Percentiles rank a stretch among this genome's conserved stretches.
Evolutionary conservation across 2,329 filamentous ascomycete genomes (phyloP).

Genomic region (Pseudocercospora eumusae): DNA sequence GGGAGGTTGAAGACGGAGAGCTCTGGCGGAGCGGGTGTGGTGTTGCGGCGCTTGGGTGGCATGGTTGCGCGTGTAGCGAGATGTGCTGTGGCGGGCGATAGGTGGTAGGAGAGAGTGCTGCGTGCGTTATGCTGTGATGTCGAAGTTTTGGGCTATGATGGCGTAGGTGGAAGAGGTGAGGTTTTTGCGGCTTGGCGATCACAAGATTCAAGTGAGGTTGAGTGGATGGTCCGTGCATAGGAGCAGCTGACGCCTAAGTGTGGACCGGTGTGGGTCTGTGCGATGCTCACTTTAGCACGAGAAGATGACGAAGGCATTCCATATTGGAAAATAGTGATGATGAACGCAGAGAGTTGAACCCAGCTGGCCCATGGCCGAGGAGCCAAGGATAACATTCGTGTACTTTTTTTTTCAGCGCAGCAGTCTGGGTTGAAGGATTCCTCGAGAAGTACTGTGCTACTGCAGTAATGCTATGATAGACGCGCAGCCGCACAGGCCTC

Average conservation of each 20-base stretch:
- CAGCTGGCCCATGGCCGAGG: too few relatives aligned
- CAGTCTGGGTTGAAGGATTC: too few relatives aligned
- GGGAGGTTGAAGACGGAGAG: slow-evolving; percentile 3
- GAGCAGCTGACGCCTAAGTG: neutral
- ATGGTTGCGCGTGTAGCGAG: neutral
- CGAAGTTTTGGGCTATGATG: neutral
- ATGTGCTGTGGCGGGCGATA: neutral
- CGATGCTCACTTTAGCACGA: neutral
- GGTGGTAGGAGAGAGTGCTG: too few relatives aligned
- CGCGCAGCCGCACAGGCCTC: too few relatives aligned
- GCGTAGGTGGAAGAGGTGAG: neutral
- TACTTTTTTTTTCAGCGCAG: too few relatives aligned
- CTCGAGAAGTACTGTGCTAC: too few relatives aligned
- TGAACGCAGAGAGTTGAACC: too few relatives aligned
- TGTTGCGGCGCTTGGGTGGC: neutral
- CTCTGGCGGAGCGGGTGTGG: neutral
- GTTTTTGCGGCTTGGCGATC: neutral
- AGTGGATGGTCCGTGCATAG: neutral
- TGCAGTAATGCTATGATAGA: too few relatives aligned
- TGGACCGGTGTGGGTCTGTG: neutral
- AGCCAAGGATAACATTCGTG: too few relatives aligned
- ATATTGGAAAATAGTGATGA: too few relatives aligned
- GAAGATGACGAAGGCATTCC: neutral
- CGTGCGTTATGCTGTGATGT: neutral
- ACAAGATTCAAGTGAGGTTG: slow-evolving; percentile 1